Conservation (phyloP, 2,329 filamentous ascomycete genomes). For the Sarocladiaceae sp. region DNA sequence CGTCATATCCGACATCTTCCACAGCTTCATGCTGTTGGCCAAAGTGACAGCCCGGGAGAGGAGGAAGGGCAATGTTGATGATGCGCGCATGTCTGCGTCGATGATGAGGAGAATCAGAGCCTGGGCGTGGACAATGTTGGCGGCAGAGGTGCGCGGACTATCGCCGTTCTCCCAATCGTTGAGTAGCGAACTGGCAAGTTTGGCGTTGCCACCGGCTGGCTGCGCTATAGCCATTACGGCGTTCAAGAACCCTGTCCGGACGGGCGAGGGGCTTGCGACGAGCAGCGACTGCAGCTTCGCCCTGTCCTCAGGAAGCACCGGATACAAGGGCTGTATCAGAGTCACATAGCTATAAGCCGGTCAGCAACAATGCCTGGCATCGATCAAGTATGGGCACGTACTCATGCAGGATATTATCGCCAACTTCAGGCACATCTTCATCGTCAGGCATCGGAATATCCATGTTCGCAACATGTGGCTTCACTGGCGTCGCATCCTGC, state of each 20-base stretch:
- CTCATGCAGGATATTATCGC: slow-evolving; percentile 41
- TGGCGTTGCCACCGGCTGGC: slow-evolving; percentile 33
- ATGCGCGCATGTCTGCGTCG: slow-evolving; percentile 51
- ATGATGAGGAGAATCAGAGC: slow-evolving; percentile 60
- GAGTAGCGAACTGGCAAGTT: slow-evolving; percentile 40
- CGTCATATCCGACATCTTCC: slow-evolving; percentile 33
- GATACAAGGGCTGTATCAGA: slow-evolving; percentile 60
- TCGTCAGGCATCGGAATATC: slow-evolving; percentile 28
- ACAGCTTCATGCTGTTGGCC: slow-evolving; percentile 59
- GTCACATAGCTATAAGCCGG: slow-evolving; percentile 48
- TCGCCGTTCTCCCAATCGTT: slow-evolving; percentile 44
- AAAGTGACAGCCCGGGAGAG: slow-evolving; percentile 60
- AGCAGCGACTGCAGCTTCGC: slow-evolving; percentile 50
- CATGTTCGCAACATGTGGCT: slow-evolving; percentile 26
- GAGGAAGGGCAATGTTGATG: slow-evolving; percentile 41
- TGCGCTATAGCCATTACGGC: slow-evolving; percentile 52
- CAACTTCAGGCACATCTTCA: slow-evolving; percentile 29
- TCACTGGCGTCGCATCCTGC: slow-evolving; percentile 28
- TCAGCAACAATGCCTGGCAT: background rate
- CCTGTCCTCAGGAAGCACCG: slow-evolving; percentile 55
- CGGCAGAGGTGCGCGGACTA: slow-evolving; percentile 28
- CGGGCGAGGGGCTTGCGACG: slow-evolving; percentile 44
- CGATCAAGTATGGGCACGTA: slow-evolving; percentile 20
- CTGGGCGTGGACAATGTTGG: slow-evolving; percentile 57
- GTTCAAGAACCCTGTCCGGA: slow-evolving; percentile 59